phyloP scores from a whole-genome alignment of 257 asterid genomes.

The Przewalskia tangutica region DNA sequence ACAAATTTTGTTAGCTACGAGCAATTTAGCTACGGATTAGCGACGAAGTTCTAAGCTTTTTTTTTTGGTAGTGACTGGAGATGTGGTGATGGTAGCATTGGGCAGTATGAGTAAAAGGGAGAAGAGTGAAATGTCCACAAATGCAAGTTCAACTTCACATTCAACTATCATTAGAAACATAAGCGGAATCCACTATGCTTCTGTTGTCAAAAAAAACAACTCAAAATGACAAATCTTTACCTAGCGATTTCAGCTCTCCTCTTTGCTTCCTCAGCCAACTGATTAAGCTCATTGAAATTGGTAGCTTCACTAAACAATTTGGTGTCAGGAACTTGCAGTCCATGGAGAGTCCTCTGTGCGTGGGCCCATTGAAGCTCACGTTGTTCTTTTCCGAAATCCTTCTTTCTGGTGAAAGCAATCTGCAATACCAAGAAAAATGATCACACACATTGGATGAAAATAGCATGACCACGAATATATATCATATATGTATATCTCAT shows the following conservation, averaged over 20 bases:
- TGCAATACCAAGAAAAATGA: constrained; percentile 16
- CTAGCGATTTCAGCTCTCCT: constrained; percentile 96
- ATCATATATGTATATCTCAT: not conserved
- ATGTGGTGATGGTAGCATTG: not conserved
- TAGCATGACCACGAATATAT: not conserved
- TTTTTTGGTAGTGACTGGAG: too few relatives aligned
- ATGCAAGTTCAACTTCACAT: not conserved
- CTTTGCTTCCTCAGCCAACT: constrained; percentile 96
- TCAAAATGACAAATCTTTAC: constrained; percentile 19
- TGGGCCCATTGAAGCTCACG: constrained; percentile 97
- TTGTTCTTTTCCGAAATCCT: constrained; percentile 94
- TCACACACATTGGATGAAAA: not conserved
- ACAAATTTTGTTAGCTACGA: too few relatives aligned
- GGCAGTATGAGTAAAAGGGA: not conserved
- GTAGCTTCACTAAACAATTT: constrained; percentile 62
- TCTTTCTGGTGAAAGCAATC: constrained; percentile 94
- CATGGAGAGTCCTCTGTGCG: constrained; percentile 94
- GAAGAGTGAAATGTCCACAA: not conserved
- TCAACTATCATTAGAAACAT: not conserved
- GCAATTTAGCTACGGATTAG: too few relatives aligned
- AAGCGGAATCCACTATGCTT: not conserved
- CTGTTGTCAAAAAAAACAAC: not conserved
- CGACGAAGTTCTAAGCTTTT: too few relatives aligned
- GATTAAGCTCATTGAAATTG: constrained; percentile 85
- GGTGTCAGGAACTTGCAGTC: constrained; percentile 88